Evolutionary conservation across 2,329 filamentous ascomycete species (phyloP).

Genomic region (Nothophaeocryptopus gaeumannii): DNA sequence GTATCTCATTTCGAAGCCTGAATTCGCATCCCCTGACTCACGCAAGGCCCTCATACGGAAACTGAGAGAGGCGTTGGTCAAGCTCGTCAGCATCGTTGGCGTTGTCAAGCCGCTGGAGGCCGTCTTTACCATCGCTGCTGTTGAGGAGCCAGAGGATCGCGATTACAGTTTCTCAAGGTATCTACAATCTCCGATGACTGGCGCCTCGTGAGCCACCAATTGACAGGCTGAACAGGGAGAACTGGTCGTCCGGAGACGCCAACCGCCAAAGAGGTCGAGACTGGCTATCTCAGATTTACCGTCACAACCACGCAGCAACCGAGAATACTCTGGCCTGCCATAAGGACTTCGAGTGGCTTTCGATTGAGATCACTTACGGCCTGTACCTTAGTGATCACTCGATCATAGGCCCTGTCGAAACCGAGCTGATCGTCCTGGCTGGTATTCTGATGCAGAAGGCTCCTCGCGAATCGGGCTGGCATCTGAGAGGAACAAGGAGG

Average conservation of each 20-base stretch:
- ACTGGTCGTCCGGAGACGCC: constrained; percentile 57
- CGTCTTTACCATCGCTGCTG: constrained; percentile 53
- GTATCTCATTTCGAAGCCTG: constrained; percentile 51
- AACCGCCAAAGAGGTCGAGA: constrained; percentile 53
- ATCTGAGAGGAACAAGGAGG: constrained; percentile 50
- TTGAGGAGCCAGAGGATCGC: constrained; percentile 56
- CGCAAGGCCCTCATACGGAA: constrained; percentile 51
- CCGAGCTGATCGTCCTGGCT: constrained; percentile 53
- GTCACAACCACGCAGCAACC: constrained; percentile 45
- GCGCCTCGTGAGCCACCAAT: too few relatives aligned
- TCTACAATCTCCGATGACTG: background rate
- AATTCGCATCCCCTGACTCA: constrained; percentile 43
- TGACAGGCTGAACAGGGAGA: constrained; percentile 37
- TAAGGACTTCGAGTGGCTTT: constrained; percentile 53
- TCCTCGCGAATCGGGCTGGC: constrained; percentile 53
- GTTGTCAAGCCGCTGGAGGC: constrained; percentile 63
- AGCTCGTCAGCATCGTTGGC: constrained; percentile 57
- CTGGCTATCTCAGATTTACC: constrained; percentile 59
- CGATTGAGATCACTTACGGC: constrained; percentile 57
- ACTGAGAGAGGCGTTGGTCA: constrained; percentile 58
- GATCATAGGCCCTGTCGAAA: constrained; percentile 54
- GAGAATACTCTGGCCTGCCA: constrained; percentile 44
- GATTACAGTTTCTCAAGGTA: constrained; percentile 54
- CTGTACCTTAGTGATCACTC: constrained; percentile 56
- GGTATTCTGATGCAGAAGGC: constrained; percentile 61